These are phyloP conservation scores for Rhodotorula sp. DNA, from an alignment of 1,284 basidiomycete species.

Conservation along the genomic window DNA sequence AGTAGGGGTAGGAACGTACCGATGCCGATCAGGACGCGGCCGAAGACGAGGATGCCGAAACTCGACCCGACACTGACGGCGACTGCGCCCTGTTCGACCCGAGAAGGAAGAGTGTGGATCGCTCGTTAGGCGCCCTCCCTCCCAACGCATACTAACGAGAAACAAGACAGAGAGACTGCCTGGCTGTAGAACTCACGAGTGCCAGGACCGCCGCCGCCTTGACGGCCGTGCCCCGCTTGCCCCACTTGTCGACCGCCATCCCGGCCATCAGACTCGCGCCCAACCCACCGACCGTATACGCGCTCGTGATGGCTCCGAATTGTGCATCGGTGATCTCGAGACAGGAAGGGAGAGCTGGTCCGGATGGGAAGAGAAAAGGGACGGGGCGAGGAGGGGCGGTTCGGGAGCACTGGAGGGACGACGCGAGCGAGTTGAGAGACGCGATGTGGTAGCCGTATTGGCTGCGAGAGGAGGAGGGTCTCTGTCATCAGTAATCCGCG, in stretches of 20 bases:
- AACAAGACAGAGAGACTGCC: no score
- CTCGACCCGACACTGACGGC: conserved; percentile 32
- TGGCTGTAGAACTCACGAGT: conserved; percentile 10
- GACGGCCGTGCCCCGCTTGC: conserved; percentile 35
- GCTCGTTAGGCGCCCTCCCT: no score
- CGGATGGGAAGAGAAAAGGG: not conserved
- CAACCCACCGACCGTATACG: conserved; percentile 51
- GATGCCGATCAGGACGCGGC: conserved; percentile 46
- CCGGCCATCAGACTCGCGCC: conserved; percentile 44
- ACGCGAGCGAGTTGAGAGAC: conserved; percentile 28
- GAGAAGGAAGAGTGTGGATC: rapidly evolving
- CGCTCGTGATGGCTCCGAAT: conserved; percentile 46
- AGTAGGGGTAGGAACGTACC: conserved; percentile 23
- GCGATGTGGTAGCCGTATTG: conserved; percentile 44
- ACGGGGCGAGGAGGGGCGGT: not conserved
- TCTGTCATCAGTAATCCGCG: not conserved
- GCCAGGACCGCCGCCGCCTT: conserved; percentile 17
- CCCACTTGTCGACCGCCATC: conserved; percentile 33
- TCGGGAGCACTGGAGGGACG: conserved; percentile 28
- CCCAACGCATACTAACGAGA: no score
- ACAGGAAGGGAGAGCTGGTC: conserved; percentile 23
- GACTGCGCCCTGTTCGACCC: conserved; percentile 12
- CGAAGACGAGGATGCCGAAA: conserved; percentile 29
- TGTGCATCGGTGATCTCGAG: conserved; percentile 29
- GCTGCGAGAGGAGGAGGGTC: not conserved